phyloP scores from a whole-genome alignment of 345 rosid species.

The Citrus trifoliata region DNA sequence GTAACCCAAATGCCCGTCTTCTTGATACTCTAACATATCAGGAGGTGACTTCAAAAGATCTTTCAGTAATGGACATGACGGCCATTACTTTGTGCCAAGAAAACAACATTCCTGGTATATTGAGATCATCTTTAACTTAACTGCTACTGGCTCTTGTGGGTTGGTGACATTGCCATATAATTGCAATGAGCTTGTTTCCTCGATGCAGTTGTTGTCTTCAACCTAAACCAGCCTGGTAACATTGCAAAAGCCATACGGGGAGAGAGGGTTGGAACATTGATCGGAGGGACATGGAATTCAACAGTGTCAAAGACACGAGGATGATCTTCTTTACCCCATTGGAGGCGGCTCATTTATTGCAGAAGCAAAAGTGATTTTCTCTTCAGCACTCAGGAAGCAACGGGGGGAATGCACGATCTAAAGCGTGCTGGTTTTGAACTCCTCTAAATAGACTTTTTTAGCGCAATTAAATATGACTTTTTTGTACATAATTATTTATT shows the following conservation, averaged over 20 bases:
- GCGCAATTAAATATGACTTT: not conserved
- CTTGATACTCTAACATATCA: conserved; percentile 74
- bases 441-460: not conserved
- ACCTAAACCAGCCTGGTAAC: conserved; percentile 77
- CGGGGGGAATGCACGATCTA: not conserved
- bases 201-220: conserved; percentile 83
- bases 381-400: not conserved
- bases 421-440: not conserved
- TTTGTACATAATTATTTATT: not conserved
- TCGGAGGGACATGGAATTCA: conserved; percentile 59
- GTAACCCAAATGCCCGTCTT: conserved; percentile 80
- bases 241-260: conserved; percentile 86
- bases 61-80: conserved; percentile 98
- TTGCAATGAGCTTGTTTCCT: conserved; percentile 6
- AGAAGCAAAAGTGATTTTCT: not conserved
- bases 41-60: conserved; percentile 85
- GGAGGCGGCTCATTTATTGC: not conserved
- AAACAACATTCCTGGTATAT: conserved; percentile 88
- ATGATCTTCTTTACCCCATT: not conserved
- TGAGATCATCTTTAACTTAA: not conserved
- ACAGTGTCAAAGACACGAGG: conserved; percentile 29
- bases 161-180: not conserved
- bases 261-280: conserved; percentile 82
- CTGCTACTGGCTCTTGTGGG: not conserved
- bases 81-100: conserved; percentile 95